Conservation (phyloP, 2,329 filamentous ascomycete genomes). For the Cucurbitaria berberidis region DNA sequence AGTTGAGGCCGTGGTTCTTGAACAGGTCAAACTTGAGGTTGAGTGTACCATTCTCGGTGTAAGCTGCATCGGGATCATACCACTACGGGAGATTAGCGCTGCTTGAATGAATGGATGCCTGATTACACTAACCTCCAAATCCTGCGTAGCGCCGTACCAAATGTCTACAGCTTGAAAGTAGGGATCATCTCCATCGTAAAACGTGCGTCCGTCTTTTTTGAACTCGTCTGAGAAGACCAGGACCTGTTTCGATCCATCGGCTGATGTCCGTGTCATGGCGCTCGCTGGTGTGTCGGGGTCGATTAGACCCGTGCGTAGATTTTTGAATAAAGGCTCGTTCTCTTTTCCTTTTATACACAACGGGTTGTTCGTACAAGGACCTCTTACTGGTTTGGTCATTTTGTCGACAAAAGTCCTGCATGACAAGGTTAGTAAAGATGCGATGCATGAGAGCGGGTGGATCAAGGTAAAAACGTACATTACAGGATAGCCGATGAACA, state of each 20-base stretch:
- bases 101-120: not conserved
- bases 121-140: constrained; percentile 62
- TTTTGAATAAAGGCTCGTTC: constrained; percentile 61
- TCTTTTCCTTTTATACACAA: constrained; percentile 58
- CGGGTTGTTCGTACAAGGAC: constrained; percentile 52
- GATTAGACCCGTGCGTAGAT: constrained; percentile 66
- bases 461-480: constrained; percentile 63
- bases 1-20: constrained; percentile 68
- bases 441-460: not conserved
- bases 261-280: constrained; percentile 61
- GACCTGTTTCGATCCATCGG: constrained; percentile 66
- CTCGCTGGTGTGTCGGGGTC: constrained; percentile 70
- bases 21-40: constrained; percentile 70
- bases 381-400: constrained; percentile 43
- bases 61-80: constrained; percentile 73
- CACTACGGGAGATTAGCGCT: constrained; percentile 53
- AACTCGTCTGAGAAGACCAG: constrained; percentile 78
- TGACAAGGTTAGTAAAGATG: constrained; percentile 25
- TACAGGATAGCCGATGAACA: constrained; percentile 74
- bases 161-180: constrained; percentile 72
- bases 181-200: constrained; percentile 73
- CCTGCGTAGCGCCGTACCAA: constrained; percentile 74
- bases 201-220: constrained; percentile 69
- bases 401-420: constrained; percentile 64
- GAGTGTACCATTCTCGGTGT: constrained; percentile 66